Percentiles rank a stretch among this genome's conserved stretches.
Evolutionary conservation across 2,329 filamentous ascomycete species (phyloP).

Genomic region (Pseudocercospora macadamiae): DNA sequence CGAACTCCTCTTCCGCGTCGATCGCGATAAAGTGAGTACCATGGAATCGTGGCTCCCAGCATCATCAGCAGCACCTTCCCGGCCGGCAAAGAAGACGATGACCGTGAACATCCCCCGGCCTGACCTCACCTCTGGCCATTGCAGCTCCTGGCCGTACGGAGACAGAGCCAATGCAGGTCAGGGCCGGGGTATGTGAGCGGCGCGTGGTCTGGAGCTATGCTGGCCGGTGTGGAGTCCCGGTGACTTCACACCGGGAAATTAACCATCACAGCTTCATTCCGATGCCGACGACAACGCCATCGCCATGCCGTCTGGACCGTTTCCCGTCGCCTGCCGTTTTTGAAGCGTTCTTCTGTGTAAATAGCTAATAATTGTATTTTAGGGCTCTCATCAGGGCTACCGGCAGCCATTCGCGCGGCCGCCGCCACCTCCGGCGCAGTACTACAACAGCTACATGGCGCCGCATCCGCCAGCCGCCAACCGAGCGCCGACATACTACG

Average conservation of each 20-base stretch:
- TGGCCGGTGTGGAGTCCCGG: not conserved
- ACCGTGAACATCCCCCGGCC: too few relatives aligned
- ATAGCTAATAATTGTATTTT: constrained; percentile 9
- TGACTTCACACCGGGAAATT: constrained; percentile 1
- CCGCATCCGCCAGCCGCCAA: not conserved
- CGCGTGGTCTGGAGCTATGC: not conserved
- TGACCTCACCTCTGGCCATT: too few relatives aligned
- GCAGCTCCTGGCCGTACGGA: too few relatives aligned
- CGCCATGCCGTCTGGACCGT: not conserved
- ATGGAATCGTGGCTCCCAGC: too few relatives aligned
- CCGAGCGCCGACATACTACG: not conserved
- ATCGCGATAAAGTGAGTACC: constrained; percentile 3
- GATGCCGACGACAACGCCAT: not conserved
- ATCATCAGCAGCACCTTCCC: too few relatives aligned
- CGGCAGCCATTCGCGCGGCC: constrained; percentile 1
- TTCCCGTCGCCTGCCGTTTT: not conserved
- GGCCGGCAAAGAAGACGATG: too few relatives aligned
- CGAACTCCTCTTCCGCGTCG: constrained; percentile 5
- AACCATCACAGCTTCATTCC: too few relatives aligned
- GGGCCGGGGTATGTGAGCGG: not conserved
- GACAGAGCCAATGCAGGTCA: too few relatives aligned
- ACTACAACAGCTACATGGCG: constrained; percentile 7
- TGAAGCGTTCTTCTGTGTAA: constrained; percentile 3
- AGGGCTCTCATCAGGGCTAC: constrained; percentile 6
- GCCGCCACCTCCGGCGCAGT: constrained; percentile 5